phyloP scores from a whole-genome alignment of 2,329 filamentous ascomycete species.

The Hypoxylon sp. region DNA sequence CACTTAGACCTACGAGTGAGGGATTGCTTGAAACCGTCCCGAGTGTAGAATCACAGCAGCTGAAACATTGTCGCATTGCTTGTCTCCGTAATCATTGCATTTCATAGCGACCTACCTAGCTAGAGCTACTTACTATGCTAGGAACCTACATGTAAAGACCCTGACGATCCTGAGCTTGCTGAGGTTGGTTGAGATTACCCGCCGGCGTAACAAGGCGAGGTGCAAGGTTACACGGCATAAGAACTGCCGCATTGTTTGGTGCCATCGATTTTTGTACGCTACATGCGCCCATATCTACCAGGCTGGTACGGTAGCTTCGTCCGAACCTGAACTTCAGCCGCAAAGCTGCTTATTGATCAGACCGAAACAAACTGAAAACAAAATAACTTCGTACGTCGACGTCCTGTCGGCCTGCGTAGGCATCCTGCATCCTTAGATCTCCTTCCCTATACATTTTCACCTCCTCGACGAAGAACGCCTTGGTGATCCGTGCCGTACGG shows the following conservation, averaged over 20 bases:
- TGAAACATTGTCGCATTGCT: too few relatives aligned
- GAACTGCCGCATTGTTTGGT: neutral
- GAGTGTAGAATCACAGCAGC: constrained; percentile 32
- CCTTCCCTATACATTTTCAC: too few relatives aligned
- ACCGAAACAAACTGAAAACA: neutral
- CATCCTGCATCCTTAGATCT: neutral
- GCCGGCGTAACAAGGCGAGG: too few relatives aligned
- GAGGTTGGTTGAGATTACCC: too few relatives aligned
- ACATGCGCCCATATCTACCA: neutral
- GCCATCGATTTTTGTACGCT: neutral
- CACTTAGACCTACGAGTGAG: neutral
- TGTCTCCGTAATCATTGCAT: too few relatives aligned
- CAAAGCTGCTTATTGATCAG: neutral
- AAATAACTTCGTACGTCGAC: neutral
- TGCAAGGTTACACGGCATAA: neutral
- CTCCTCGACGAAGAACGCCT: neutral
- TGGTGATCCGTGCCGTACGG: neutral
- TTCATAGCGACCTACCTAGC: neutral
- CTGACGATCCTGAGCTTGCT: neutral
- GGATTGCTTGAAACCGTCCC: constrained; percentile 27
- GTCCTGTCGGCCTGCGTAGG: neutral
- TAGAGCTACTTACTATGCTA: too few relatives aligned
- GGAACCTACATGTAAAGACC: too few relatives aligned
- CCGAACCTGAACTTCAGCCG: neutral
- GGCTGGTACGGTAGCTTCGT: too few relatives aligned